phyloP scores from a whole-genome alignment of 1,284 basidiomycete genomes.

The Sparassis latifolia region DNA sequence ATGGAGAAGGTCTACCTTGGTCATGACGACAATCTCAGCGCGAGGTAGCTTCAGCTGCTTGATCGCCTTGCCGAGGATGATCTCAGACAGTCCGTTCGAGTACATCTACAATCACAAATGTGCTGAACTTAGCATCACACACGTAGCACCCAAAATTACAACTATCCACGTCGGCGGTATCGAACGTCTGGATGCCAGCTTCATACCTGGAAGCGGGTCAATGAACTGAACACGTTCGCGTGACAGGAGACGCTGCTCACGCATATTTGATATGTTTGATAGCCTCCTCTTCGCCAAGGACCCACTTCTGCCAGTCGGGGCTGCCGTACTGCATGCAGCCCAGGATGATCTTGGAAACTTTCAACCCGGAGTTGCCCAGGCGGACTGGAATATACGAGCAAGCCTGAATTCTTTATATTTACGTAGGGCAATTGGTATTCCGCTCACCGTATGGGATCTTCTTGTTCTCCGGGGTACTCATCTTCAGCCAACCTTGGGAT shows the following conservation, averaged over 20 bases:
- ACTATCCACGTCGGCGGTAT: conserved; percentile 16
- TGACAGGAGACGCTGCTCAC: conserved; percentile 12
- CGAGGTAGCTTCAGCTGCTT: conserved; percentile 65
- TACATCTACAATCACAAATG: conserved; percentile 30
- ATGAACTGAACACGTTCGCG: neutral
- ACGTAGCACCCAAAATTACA: neutral
- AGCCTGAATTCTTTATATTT: neutral
- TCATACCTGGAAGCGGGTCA: conserved; percentile 12
- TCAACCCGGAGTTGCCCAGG: conserved; percentile 33
- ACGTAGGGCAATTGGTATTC: neutral
- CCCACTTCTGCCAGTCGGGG: conserved; percentile 27
- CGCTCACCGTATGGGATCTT: neutral
- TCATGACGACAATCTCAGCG: conserved; percentile 72
- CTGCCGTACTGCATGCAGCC: conserved; percentile 33
- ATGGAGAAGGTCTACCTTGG: conserved; percentile 42
- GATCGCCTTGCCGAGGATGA: conserved; percentile 75
- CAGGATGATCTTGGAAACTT: conserved; percentile 34
- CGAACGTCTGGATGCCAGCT: conserved; percentile 21
- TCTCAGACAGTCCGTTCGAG: conserved; percentile 67
- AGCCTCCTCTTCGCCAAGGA: conserved; percentile 30
- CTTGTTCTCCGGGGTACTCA: neutral
- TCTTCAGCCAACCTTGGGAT: no score
- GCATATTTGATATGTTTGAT: conserved; percentile 33
- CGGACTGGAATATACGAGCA: conserved; percentile 21
- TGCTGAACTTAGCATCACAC: neutral